Evolutionary conservation across 176 grass and related monocot species (phyloP).

Genomic region (Oryza rufipogon): DNA sequence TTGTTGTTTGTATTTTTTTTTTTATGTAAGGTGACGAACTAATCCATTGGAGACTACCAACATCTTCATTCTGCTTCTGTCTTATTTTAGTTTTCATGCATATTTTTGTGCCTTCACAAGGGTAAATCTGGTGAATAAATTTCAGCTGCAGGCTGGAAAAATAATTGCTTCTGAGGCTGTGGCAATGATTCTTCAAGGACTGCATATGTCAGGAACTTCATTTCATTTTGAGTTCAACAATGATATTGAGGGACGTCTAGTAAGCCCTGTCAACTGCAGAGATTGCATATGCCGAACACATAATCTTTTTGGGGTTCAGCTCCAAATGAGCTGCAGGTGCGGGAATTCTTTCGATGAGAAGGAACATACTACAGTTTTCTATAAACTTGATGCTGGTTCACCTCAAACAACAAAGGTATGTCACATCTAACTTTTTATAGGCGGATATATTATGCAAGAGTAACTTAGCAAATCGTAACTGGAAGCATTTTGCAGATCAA

Average conservation of each 20-base stretch:
- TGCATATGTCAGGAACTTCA: conserved; percentile 26
- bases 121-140: not conserved
- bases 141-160: not conserved
- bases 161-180: conserved; percentile 1
- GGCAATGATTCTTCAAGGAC: conserved; percentile 6
- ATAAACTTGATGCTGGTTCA: conserved; percentile 25
- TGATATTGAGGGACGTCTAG: not conserved
- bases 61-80: conserved; percentile 22
- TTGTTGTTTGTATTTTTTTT: not conserved
- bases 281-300: conserved; percentile 34
- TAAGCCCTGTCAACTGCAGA: not conserved
- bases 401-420: conserved; percentile 37
- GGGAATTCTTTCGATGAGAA: conserved; percentile 14
- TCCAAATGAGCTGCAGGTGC: conserved; percentile 25
- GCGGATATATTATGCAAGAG: not conserved
- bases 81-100: not conserved
- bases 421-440: not conserved
- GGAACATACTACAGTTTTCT: conserved; percentile 15
- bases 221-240: conserved; percentile 1
- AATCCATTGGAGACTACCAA: not conserved
- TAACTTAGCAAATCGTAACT: not conserved
- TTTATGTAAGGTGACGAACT: not conserved
- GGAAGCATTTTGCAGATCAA: conserved; percentile 27
- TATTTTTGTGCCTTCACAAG: not conserved
- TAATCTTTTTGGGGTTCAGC: conserved; percentile 34